Conservation (phyloP, 2,329 filamentous ascomycete genomes). For the Fusarium secorum region DNA sequence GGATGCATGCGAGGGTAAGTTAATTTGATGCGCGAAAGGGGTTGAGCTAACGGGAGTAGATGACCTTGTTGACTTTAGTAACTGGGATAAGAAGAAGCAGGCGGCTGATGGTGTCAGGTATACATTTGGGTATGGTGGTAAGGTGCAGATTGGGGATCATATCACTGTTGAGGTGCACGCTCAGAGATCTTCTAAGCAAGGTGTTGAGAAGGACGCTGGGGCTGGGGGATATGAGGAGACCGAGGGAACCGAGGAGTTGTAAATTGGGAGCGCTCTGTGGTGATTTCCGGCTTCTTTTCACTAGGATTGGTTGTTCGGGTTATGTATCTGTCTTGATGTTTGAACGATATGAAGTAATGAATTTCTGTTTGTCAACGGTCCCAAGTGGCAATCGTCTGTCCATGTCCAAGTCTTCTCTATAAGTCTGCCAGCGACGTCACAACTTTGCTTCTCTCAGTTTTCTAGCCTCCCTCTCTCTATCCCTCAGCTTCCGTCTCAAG, state of each 20-base stretch:
- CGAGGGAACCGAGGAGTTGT: neutral
- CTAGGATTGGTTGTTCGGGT: too few relatives aligned
- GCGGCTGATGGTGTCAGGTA: neutral
- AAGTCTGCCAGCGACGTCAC: neutral
- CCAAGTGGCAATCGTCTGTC: fast-evolving
- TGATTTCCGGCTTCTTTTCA: fast-evolving
- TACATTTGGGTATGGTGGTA: neutral
- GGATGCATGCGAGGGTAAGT: conserved; percentile 20
- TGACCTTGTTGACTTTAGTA: conserved; percentile 8
- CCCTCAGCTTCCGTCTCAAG: conserved; percentile 2
- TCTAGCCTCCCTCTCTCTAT: neutral
- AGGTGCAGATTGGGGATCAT: neutral
- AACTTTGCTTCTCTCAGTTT: neutral
- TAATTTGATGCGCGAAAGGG: fast-evolving
- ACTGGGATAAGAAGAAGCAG: neutral
- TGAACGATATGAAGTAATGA: neutral
- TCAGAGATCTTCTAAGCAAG: neutral
- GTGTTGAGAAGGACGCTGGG: neutral
- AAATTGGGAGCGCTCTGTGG: fast-evolving
- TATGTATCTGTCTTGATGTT: neutral
- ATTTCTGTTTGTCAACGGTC: neutral
- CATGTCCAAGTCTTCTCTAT: too few relatives aligned
- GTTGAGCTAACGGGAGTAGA: neutral
- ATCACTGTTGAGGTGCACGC: conserved; percentile 4
- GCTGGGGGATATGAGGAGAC: neutral